Percentiles rank a stretch among this genome's conserved stretches.
These are phyloP conservation scores for Arachis stenosperma DNA, from an alignment of 306 rosid species.

Conservation along the genomic window DNA sequence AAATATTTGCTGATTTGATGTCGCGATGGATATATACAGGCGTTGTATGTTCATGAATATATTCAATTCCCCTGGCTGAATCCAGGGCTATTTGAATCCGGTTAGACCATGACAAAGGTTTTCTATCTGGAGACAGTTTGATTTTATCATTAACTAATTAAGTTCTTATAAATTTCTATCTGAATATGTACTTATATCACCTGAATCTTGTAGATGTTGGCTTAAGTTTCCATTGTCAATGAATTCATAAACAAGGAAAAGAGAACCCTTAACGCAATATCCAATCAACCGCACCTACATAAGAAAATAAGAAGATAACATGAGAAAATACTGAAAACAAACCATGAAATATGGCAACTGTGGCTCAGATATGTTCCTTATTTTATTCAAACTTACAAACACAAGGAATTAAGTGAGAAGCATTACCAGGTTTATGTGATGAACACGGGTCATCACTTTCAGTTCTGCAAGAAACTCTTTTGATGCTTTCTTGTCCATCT, in stretches of 20 bases:
- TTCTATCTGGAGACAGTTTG: conserved; percentile 51
- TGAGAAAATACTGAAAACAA: background rate
- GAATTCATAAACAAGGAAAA: conserved; percentile 87
- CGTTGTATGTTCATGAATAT: conserved; percentile 88
- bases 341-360: background rate
- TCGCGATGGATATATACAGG: conserved; percentile 93
- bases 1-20: conserved; percentile 87
- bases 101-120: conserved; percentile 75
- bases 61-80: conserved; percentile 93
- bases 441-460: conserved; percentile 81
- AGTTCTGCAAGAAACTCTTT: conserved; percentile 84
- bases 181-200: conserved; percentile 41
- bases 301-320: background rate
- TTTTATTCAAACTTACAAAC: background rate
- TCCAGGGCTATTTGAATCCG: conserved; percentile 92
- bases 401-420: conserved; percentile 18
- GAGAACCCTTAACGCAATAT: conserved; percentile 76
- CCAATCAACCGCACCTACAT: conserved; percentile 94
- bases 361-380: background rate
- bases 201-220: conserved; percentile 76
- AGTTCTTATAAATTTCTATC: conserved; percentile 9
- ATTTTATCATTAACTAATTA: conserved; percentile 6
- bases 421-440: conserved; percentile 90
- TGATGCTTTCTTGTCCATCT: conserved; percentile 89
- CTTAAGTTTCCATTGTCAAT: conserved; percentile 87